Base-by-base conservation (phyloP, 352 stramenopile species). In the Pythium scleroteichum region DNA sequence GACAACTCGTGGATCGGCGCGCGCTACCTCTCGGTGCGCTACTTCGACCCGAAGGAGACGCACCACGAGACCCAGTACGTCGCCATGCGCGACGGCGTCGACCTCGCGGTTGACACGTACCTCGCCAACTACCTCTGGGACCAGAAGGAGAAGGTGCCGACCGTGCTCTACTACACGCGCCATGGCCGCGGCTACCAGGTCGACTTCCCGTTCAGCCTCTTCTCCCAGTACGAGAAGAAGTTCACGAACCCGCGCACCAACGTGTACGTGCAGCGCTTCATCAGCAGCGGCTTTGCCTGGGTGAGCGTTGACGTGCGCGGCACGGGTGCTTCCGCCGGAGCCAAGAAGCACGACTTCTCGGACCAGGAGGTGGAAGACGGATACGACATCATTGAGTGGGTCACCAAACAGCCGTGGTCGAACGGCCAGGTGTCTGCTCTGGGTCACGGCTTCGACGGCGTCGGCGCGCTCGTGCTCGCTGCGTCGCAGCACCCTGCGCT, bases 171-270 rank as follows among this genome's bases (percentile, higher is more conserved):
- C 69, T 75, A 79, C 27, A 94, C 85, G 24, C 85, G 85, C 50
- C 85, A 94, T 59, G 81, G 85, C 44, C 85, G 85, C 26, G 85
- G 85, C 20, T 94, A 94, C 74, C 75, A 78, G 14, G 44, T 94
- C 20, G 73, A 92, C 63, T 94, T 94, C 57, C 85, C 84, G 19
- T 89, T 94, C 66, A 87, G 74, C 67, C 35, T 88, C 17, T 88
- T 91, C 42, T 70, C 80, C 41, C 68, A 72, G 33, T 90, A 88
- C 62, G 60, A 81, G 33, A 76, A 77, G 53, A 82, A 83, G 64
- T 91, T 92, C 62, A 92, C 81, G n/a, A 89, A 88, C 66, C 85
- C 85, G 26, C 82, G 85, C 20, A 88, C 85, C 33, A 87, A 75
- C 64, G 71, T 75, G 26, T 94, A 94, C 66, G 72, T 89, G 45